Conservation (phyloP, 768 basidiomycete genomes). For the Serendipita sp. region DNA sequence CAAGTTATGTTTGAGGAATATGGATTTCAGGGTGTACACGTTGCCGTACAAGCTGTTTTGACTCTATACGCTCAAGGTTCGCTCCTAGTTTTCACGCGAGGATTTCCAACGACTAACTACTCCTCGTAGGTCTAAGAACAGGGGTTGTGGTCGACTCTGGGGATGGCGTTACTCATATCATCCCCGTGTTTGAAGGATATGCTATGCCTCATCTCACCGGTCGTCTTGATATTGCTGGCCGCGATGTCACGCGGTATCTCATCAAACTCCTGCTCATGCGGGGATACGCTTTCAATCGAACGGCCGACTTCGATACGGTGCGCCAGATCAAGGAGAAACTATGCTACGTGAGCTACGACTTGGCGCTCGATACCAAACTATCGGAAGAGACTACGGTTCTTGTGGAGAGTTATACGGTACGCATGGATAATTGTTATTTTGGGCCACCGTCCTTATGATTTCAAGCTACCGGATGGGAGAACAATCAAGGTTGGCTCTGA, state of each 20-base stretch:
- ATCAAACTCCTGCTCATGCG: conserved; percentile 99
- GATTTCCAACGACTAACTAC: neutral
- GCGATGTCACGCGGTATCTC: conserved; percentile 95
- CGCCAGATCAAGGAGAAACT: conserved; percentile 97
- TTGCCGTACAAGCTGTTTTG: conserved; percentile 96
- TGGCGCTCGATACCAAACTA: conserved; percentile 85
- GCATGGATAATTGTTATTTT: conserved; percentile 14
- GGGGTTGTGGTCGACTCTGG: conserved; percentile 99
- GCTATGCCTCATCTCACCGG: conserved; percentile 88
- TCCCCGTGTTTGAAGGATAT: conserved; percentile 95
- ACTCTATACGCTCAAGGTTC: conserved; percentile 96
- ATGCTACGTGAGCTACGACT: conserved; percentile 97
- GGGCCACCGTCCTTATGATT: neutral
- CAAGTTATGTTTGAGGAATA: conserved; percentile 99
- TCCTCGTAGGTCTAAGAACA: conserved; percentile 67
- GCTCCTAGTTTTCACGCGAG: conserved; percentile 14
- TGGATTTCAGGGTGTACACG: conserved; percentile 87
- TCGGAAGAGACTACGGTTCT: conserved; percentile 92
- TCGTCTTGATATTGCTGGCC: conserved; percentile 90
- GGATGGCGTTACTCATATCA: conserved; percentile 98
- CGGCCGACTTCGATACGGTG: conserved; percentile 98
- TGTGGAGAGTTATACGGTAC: conserved; percentile 88
- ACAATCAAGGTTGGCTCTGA: conserved; percentile 95
- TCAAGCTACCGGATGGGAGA: conserved; percentile 83
- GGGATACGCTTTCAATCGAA: conserved; percentile 99